These are phyloP conservation scores for Babesia caballi DNA, from an alignment of 169 alveolate genomes.

Conservation along the genomic window DNA sequence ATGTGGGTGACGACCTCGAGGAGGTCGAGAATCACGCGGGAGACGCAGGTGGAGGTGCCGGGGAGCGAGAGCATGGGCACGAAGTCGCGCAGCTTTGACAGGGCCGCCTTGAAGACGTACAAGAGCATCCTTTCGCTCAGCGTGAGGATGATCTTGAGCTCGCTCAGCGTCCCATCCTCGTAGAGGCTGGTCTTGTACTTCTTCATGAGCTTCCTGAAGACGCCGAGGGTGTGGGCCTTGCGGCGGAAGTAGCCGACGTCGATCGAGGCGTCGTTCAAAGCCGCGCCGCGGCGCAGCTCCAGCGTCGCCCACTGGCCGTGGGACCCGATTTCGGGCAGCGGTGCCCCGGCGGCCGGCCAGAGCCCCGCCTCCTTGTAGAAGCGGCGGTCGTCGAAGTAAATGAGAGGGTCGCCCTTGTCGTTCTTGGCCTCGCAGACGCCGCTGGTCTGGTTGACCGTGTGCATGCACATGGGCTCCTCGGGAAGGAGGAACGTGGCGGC, in stretches of 20 bases:
- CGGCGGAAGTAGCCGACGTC: slow-evolving; percentile 29
- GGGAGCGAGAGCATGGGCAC: neutral
- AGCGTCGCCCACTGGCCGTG: slow-evolving; percentile 34
- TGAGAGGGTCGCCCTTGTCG: slow-evolving; percentile 40
- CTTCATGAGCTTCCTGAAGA: slow-evolving; percentile 49
- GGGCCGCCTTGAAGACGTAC: slow-evolving; percentile 27
- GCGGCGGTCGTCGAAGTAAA: slow-evolving; percentile 65
- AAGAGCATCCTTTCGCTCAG: slow-evolving; percentile 45
- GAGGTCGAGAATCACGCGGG: slow-evolving; percentile 42
- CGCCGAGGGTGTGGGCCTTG: slow-evolving; percentile 21
- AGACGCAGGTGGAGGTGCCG: neutral
- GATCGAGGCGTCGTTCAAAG: slow-evolving; percentile 6
- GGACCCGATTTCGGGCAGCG: slow-evolving; percentile 32
- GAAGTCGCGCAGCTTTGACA: slow-evolving; percentile 42
- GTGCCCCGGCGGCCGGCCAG: neutral
- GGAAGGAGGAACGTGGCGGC: slow-evolving; percentile 37
- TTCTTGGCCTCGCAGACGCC: neutral
- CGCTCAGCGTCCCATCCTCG: slow-evolving; percentile 43
- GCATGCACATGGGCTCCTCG: slow-evolving; percentile 17
- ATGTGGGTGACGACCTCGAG: slow-evolving; percentile 37
- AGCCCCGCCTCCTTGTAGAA: slow-evolving; percentile 30
- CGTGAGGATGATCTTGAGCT: slow-evolving; percentile 53
- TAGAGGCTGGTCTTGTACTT: slow-evolving; percentile 51
- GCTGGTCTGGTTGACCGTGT: slow-evolving; percentile 8
- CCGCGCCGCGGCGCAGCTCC: slow-evolving; percentile 6